These are phyloP conservation scores for Chrysosporium keratinophilum DNA, from an alignment of 2,329 filamentous ascomycete species.

Conservation along the genomic window DNA sequence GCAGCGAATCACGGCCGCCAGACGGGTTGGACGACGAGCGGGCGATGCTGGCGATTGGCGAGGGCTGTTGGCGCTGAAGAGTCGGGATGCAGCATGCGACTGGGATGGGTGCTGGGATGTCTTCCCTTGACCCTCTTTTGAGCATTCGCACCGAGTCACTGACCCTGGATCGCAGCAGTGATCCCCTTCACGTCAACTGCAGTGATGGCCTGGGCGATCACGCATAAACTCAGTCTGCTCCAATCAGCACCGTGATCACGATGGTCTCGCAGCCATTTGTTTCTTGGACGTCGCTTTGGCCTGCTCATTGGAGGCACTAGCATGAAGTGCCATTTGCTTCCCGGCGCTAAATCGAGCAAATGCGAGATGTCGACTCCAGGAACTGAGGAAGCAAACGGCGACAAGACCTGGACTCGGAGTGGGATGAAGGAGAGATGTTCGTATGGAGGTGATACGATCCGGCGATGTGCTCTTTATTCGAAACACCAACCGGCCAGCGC, in stretches of 20 bases:
- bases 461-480: too few species aligned
- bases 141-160: too few species aligned
- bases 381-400: not conserved
- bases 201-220: not conserved
- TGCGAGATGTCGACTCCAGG: not conserved
- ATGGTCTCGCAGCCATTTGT: not conserved
- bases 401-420: not conserved
- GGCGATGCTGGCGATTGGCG: not conserved
- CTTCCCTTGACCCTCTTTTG: too few species aligned
- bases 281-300: not conserved
- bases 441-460: too few species aligned
- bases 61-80: not conserved
- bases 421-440: not conserved
- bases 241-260: not conserved
- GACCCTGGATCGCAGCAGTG: not conserved
- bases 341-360: not conserved
- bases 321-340: not conserved
- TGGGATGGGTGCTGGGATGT: too few species aligned
- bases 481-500: too few species aligned
- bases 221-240: not conserved
- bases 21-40: not conserved
- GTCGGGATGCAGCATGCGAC: not conserved
- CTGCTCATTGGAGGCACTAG: slow-evolving; percentile 1
- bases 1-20: slow-evolving; percentile 6
- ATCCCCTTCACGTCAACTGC: not conserved